Conservation (phyloP, 805 yeast species). For the Candida berthetii region DNA sequence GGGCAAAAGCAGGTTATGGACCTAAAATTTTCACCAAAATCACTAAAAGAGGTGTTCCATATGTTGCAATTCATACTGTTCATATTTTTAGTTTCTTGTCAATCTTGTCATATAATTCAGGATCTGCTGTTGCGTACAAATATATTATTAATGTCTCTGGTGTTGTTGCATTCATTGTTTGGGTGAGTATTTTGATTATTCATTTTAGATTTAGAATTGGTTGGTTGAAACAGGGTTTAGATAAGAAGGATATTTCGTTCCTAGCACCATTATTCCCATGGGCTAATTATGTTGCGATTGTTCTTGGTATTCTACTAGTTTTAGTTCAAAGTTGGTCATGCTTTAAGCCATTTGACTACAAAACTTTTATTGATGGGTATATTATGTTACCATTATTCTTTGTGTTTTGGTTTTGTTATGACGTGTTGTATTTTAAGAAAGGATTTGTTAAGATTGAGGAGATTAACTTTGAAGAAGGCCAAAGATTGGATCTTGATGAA, state of each 20-base stretch:
- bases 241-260: constrained; percentile 63
- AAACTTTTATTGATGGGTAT: constrained; percentile 52
- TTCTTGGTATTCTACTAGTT: constrained; percentile 30
- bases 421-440: constrained; percentile 32
- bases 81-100: constrained; percentile 58
- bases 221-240: constrained; percentile 51
- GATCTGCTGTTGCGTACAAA: constrained; percentile 53
- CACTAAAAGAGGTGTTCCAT: constrained; percentile 58
- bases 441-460: constrained; percentile 32
- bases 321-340: constrained; percentile 44
- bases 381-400: constrained; percentile 54
- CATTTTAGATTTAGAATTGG: constrained; percentile 67
- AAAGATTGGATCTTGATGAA: constrained; percentile 32
- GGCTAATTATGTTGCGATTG: constrained; percentile 31
- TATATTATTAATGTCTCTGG: constrained; percentile 73
- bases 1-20: constrained; percentile 57
- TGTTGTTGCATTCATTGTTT: constrained; percentile 66
- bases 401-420: constrained; percentile 33
- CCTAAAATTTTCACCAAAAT: constrained; percentile 48
- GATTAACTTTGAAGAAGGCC: constrained; percentile 45
- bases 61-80: constrained; percentile 49
- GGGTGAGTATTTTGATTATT: constrained; percentile 57
- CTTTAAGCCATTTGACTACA: constrained; percentile 43
- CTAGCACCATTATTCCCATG: constrained; percentile 50
- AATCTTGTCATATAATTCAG: constrained; percentile 43